Conservation (phyloP, 192 early-diverging fungal species). For the Umbelopsis ramanniana region DNA sequence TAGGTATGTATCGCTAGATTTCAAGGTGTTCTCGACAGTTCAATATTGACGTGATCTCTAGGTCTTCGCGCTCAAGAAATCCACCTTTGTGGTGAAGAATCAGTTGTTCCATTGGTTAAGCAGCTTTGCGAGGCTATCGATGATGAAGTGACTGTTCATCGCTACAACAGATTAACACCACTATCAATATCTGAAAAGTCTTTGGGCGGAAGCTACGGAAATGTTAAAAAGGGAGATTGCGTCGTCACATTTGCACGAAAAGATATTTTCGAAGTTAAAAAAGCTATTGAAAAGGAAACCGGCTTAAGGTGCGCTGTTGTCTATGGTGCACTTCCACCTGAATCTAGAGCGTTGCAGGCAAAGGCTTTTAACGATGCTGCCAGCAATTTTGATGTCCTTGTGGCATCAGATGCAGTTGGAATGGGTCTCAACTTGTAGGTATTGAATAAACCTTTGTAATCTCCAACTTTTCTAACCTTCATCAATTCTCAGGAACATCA, state of each 20-base stretch:
- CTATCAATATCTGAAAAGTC: conserved; percentile 59
- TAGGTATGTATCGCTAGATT: conserved; percentile 46
- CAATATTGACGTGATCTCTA: background rate
- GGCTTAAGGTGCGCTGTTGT: conserved; percentile 85
- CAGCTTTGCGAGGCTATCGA: conserved; percentile 69
- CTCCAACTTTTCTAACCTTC: no score
- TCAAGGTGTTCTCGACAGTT: background rate
- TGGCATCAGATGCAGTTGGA: conserved; percentile 96
- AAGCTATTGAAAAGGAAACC: conserved; percentile 74
- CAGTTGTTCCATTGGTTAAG: conserved; percentile 81
- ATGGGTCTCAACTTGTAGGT: conserved; percentile 94
- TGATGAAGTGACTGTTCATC: conserved; percentile 79
- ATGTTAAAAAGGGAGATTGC: conserved; percentile 80
- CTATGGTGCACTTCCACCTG: conserved; percentile 94
- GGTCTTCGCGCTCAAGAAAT: conserved; percentile 81
- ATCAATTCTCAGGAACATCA: conserved; percentile 68
- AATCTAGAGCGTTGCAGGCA: conserved; percentile 88
- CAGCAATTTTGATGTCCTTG: conserved; percentile 78
- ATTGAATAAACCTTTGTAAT: background rate
- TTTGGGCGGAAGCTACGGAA: conserved; percentile 57
- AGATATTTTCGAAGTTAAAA: conserved; percentile 80
- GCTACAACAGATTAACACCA: conserved; percentile 78
- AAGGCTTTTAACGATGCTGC: conserved; percentile 86
- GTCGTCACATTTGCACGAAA: conserved; percentile 89
- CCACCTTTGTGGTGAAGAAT: conserved; percentile 93